Base-by-base conservation (phyloP, 306 rosid species). In the Medicago arabica region DNA sequence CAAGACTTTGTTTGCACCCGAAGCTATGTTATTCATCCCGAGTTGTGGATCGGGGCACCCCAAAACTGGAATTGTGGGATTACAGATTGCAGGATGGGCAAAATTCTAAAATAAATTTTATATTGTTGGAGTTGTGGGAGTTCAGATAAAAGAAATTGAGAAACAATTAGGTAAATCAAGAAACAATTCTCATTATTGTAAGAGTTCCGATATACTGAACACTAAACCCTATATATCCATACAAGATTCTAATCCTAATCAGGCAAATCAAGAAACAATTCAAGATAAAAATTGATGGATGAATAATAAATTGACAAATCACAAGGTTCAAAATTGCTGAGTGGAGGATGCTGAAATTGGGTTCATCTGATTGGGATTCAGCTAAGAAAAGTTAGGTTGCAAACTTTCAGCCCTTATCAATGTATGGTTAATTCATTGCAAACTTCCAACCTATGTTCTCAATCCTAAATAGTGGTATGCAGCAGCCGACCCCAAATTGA, bases 141-240 rank as follows among this genome's bases (percentile, higher is more conserved):
- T 51, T 51, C 0, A 51, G 58, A n/a, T 51, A 7, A 51, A 16
- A 51, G 23, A 51, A 51, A 51, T 51, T 3, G 9, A 23, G 28
- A 23, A 23, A 23, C 28, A 23, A 23, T 23, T 23, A 23, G 28
- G 28, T 23, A 23, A 23, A 23, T 23, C 28, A 23, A 23, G 28
- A 23, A 23, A 23, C 28, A 23, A 23, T 23, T 23, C 28, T 23
- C 1, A 23, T 23, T 23, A 23, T 23, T 23, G 28, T 23, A 2
- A 2, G 28, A 23, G 28, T 23, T 23, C 28, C 1, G 28, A 23
- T 23, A 23, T 23, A 28, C 8, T n/a, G 23, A 16, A 51, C 57
- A 50, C 57, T n/a, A 50, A 50, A 8, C 58, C 58, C 58, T 51
- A n/a, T 17, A 51, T 51, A 51, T 51, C 58, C 21, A 51, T 51